Evolutionary conservation across 352 stramenopile genomes (phyloP).

Genomic region (Phytophthora citricola): DNA sequence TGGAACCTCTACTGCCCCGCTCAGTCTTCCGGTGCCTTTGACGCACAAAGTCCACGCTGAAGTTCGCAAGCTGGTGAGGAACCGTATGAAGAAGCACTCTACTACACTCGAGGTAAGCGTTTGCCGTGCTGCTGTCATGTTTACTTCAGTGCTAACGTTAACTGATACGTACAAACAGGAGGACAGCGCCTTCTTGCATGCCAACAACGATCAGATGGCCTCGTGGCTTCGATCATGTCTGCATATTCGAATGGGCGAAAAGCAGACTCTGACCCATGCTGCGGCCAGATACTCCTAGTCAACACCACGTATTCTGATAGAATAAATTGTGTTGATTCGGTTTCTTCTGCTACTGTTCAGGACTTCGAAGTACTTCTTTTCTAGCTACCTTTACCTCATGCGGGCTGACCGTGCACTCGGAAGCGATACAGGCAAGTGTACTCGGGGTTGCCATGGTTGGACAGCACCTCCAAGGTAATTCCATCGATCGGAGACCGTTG

Average conservation of each 20-base stretch:
- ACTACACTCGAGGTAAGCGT: slow-evolving; percentile 43
- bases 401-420: slow-evolving; percentile 71
- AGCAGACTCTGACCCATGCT: slow-evolving; percentile 41
- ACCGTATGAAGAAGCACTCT: slow-evolving; percentile 33
- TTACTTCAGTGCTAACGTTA: slow-evolving; percentile 4
- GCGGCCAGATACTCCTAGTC: slow-evolving; percentile 23
- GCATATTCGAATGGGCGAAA: slow-evolving; percentile 75
- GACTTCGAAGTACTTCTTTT: slow-evolving; percentile 8
- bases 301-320: slow-evolving; percentile 13
- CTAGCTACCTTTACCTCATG: slow-evolving; percentile 15
- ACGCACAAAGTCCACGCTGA: slow-evolving; percentile 32
- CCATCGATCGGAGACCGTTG: slow-evolving; percentile 64
- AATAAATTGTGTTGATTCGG: slow-evolving; percentile 37
- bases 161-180: slow-evolving; percentile 34
- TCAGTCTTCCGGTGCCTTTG: slow-evolving; percentile 43
- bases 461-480: slow-evolving; percentile 77
- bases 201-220: slow-evolving; percentile 57
- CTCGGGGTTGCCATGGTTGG: slow-evolving; percentile 86
- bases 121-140: not conserved
- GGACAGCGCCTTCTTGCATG: slow-evolving; percentile 56
- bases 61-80: slow-evolving; percentile 25
- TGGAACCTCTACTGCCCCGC: slow-evolving; percentile 4
- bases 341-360: slow-evolving; percentile 2
- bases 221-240: slow-evolving; percentile 71
- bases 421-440: slow-evolving; percentile 93